Conservation (phyloP, 148 eudicot species). For the Persicaria tinctoria region DNA sequence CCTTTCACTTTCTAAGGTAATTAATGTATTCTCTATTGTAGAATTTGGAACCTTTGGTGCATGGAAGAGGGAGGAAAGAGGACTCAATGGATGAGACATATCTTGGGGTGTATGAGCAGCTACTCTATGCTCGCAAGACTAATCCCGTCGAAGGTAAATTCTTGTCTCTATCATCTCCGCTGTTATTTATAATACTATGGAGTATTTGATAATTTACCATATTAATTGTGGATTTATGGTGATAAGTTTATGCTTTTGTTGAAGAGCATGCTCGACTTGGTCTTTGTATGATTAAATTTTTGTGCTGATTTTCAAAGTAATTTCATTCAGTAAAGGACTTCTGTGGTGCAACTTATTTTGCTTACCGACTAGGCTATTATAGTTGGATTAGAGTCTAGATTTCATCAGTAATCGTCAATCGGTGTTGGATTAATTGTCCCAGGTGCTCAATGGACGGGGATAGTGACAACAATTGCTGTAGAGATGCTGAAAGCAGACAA, state of each 20-base stretch:
- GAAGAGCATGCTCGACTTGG: background rate
- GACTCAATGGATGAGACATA: conserved; percentile 79
- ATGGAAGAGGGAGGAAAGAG: conserved; percentile 81
- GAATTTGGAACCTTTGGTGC: conserved; percentile 72
- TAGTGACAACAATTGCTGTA: conserved; percentile 93
- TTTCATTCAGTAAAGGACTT: background rate
- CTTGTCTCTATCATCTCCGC: background rate
- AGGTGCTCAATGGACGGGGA: conserved; percentile 99
- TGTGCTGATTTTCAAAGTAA: background rate
- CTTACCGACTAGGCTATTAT: background rate
- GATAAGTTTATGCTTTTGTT: background rate
- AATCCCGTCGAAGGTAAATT: conserved; percentile 67
- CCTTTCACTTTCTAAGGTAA: background rate
- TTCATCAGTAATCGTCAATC: background rate
- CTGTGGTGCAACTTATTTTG: background rate
- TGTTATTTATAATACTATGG: too few relatives aligned
- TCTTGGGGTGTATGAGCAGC: conserved; percentile 70
- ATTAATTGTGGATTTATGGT: background rate
- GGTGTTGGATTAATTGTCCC: background rate
- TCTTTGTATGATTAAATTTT: background rate
- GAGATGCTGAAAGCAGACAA: conserved; percentile 88
- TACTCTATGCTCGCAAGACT: conserved; percentile 84
- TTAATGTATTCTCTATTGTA: conserved; percentile 3
- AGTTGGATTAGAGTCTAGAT: background rate
- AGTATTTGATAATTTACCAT: background rate